Percentiles rank a stretch among this genome's conserved stretches.
Conservation (phyloP, 305 asterid genomes). For the Fraxinus angustifolia region DNA sequence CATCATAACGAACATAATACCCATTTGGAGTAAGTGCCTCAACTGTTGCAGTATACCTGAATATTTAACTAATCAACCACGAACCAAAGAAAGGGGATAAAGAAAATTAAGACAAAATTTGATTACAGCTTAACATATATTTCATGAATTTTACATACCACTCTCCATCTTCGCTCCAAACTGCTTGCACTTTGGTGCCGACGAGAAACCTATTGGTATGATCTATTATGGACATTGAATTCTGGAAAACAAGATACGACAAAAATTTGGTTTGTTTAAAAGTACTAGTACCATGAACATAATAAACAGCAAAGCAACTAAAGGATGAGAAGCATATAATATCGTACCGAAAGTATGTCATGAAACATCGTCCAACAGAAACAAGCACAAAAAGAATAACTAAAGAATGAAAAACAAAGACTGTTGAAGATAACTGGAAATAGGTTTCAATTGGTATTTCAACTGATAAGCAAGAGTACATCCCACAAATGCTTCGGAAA, state of each 20-base stretch:
- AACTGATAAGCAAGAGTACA: background rate
- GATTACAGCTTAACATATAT: background rate
- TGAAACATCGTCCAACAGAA: background rate
- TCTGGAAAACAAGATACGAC: constrained; percentile 34
- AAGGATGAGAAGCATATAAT: background rate
- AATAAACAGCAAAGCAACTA: background rate
- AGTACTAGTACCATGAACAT: background rate
- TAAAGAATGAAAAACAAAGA: background rate
- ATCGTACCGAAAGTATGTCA: background rate
- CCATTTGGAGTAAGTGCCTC: constrained; percentile 85
- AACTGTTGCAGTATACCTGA: constrained; percentile 81
- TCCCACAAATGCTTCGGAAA: background rate
- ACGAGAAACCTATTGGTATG: constrained; percentile 50
- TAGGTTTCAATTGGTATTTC: background rate
- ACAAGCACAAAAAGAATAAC: background rate
- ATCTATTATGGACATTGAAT: constrained; percentile 32
- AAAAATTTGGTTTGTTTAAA: background rate
- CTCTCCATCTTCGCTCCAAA: constrained; percentile 97
- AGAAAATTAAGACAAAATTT: constrained; percentile 23
- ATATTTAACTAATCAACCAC: constrained; percentile 64
- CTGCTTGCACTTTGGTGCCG: constrained; percentile 95
- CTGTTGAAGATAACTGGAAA: background rate
- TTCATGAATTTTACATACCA: constrained; percentile 47
- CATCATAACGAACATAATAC: constrained; percentile 66
- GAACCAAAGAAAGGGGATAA: constrained; percentile 31